Conservation (phyloP, 2,329 filamentous ascomycete genomes). For the Pseudogymnoascus sp. region DNA sequence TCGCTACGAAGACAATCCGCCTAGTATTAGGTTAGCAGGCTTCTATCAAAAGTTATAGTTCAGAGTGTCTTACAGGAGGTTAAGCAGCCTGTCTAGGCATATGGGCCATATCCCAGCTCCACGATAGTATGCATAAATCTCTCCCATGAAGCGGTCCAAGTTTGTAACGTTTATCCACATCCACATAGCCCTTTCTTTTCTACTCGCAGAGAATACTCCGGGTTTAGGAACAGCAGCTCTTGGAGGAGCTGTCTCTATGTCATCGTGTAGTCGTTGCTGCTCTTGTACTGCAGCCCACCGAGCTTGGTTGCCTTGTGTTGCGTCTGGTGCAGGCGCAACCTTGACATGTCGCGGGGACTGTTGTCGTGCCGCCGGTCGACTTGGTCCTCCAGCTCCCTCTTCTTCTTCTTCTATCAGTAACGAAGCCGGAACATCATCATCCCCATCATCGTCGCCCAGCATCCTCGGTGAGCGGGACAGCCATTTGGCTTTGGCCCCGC, state of each 20-base stretch:
- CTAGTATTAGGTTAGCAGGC: slow-evolving; percentile 29
- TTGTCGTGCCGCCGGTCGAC: slow-evolving; percentile 16
- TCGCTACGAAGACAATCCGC: slow-evolving; percentile 59
- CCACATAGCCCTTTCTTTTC: slow-evolving; percentile 63
- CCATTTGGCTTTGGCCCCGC: slow-evolving; percentile 19
- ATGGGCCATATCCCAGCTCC: slow-evolving; percentile 66
- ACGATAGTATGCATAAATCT: slow-evolving; percentile 62
- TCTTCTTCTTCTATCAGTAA: slow-evolving; percentile 49
- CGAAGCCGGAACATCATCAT: slow-evolving; percentile 56
- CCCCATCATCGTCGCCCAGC: slow-evolving; percentile 26
- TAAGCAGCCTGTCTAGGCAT: slow-evolving; percentile 48
- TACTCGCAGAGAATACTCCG: slow-evolving; percentile 43
- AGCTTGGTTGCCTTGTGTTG: slow-evolving; percentile 30
- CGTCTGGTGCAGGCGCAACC: slow-evolving; percentile 9
- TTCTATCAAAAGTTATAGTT: background rate
- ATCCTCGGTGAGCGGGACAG: slow-evolving; percentile 28
- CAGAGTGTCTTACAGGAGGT: slow-evolving; percentile 43
- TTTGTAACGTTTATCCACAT: slow-evolving; percentile 66
- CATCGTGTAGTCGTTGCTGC: slow-evolving; percentile 42
- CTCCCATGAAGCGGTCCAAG: slow-evolving; percentile 60
- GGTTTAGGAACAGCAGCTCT: slow-evolving; percentile 39
- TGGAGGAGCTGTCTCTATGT: slow-evolving; percentile 21
- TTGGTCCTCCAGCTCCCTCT: slow-evolving; percentile 16
- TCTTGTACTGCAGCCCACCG: slow-evolving; percentile 50
- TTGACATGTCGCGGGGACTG: slow-evolving; percentile 13